These are phyloP conservation scores for Incumbomyces delicatus DNA, from an alignment of 2,329 filamentous ascomycete genomes.

Conservation along the genomic window DNA sequence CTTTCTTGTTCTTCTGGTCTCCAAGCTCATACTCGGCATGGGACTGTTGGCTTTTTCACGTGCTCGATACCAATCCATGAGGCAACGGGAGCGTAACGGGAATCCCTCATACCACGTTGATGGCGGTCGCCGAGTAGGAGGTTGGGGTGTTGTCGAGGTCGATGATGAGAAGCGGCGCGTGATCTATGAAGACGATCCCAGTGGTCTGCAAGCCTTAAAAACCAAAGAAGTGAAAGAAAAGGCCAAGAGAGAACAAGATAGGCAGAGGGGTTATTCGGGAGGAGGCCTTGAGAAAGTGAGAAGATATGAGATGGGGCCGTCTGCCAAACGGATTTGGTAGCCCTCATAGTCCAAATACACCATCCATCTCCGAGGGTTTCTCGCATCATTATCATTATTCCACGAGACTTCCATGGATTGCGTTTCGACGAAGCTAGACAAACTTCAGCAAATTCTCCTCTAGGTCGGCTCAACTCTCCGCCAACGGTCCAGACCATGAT, in stretches of 20 bases:
- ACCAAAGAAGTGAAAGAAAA: constrained; percentile 55
- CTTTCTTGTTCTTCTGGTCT: constrained; percentile 73
- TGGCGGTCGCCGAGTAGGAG: constrained; percentile 66
- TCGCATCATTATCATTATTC: not conserved
- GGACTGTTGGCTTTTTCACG: constrained; percentile 68
- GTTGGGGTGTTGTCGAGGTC: constrained; percentile 77
- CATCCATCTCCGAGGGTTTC: not conserved
- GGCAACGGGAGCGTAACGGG: constrained; percentile 53
- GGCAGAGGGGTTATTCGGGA: constrained; percentile 45
- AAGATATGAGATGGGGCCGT: constrained; percentile 71
- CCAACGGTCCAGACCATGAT: no score
- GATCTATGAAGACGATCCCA: constrained; percentile 78
- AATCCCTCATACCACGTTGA: constrained; percentile 54
- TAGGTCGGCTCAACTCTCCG: no score
- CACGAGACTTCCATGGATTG: not conserved
- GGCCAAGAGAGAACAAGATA: constrained; percentile 43
- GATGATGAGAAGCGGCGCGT: constrained; percentile 75
- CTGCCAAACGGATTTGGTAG: constrained; percentile 92
- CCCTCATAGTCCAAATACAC: not conserved
- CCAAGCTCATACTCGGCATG: constrained; percentile 86
- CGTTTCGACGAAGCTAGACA: no score
- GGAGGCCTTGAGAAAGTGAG: constrained; percentile 58
- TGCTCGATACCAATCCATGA: constrained; percentile 68
- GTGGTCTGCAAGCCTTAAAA: constrained; percentile 54
- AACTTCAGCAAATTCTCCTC: no score